Percentiles rank a stretch among this genome's conserved stretches.
phyloP scores from a whole-genome alignment of 1,284 basidiomycete species.

The Ustilago trichophora region DNA sequence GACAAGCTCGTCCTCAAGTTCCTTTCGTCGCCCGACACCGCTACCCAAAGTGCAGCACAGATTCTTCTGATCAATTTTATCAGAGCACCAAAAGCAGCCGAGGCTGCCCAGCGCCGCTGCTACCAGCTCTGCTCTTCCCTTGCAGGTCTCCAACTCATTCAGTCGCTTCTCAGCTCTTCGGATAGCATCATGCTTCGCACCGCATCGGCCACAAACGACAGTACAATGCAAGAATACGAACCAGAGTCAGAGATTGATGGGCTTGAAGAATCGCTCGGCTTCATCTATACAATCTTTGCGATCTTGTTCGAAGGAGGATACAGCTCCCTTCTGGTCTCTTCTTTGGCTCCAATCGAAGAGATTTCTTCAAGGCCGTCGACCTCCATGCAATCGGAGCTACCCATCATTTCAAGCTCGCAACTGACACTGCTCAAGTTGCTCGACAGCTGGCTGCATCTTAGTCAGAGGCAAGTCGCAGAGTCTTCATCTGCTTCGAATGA shows the following conservation, averaged over 20 bases:
- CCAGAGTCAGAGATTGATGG: slow-evolving; percentile 14
- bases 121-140: slow-evolving; percentile 14
- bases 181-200: slow-evolving; percentile 42
- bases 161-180: slow-evolving; percentile 24
- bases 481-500: neutral
- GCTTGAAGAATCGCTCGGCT: slow-evolving; percentile 39
- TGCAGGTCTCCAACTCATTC: slow-evolving; percentile 14
- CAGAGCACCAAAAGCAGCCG: neutral
- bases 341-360: slow-evolving; percentile 21
- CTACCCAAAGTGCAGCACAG: slow-evolving; percentile 35
- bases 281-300: slow-evolving; percentile 45
- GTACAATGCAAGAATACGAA: slow-evolving; percentile 3
- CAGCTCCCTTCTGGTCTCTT: slow-evolving; percentile 18
- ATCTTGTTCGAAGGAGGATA: slow-evolving; percentile 30
- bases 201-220: neutral
- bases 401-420: slow-evolving; percentile 38
- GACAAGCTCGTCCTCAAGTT: slow-evolving; percentile 27
- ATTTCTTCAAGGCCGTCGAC: slow-evolving; percentile 2
- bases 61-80: slow-evolving; percentile 43
- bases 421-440: slow-evolving; percentile 47
- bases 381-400: slow-evolving; percentile 3
- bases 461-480: slow-evolving; percentile 11
- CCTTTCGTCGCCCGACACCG: slow-evolving; percentile 34
- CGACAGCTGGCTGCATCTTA: slow-evolving; percentile 43
- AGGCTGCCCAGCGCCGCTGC: slow-evolving; percentile 3